phyloP scores from a whole-genome alignment of 2,329 filamentous ascomycete species.

The Arthrobotrys megalospora region DNA sequence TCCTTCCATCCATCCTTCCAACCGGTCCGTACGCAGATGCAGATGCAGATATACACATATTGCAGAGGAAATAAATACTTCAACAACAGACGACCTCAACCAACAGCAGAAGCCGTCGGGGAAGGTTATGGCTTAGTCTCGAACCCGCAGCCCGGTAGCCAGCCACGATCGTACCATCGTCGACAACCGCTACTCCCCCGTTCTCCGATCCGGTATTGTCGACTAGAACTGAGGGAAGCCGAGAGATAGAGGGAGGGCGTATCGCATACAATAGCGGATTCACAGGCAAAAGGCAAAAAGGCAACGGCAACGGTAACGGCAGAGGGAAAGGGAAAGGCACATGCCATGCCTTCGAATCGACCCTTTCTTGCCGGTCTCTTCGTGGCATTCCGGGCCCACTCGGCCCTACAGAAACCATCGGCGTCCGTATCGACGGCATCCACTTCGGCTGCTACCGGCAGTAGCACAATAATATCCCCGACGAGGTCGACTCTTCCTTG shows the following conservation, averaged over 20 bases:
- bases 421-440: constrained; percentile 61
- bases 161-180: too few relatives aligned
- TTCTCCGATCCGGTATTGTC: too few relatives aligned
- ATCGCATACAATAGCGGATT: too few relatives aligned
- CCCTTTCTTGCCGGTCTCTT: constrained; percentile 79
- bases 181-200: too few relatives aligned
- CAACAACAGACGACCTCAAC: too few relatives aligned
- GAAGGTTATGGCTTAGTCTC: constrained; percentile 2
- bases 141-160: neutral
- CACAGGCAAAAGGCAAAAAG: too few relatives aligned
- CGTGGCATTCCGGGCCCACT: constrained; percentile 77
- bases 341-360: constrained; percentile 75
- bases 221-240: too few relatives aligned
- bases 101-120: neutral
- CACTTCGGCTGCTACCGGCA: constrained; percentile 62
- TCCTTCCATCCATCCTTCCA: constrained; percentile 4
- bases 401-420: constrained; percentile 73
- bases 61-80: neutral
- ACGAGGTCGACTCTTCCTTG: constrained; percentile 55
- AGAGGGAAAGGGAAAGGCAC: too few relatives aligned
- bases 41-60: neutral
- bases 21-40: neutral
- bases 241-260: too few relatives aligned
- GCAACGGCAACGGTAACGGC: too few relatives aligned
- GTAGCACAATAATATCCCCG: constrained; percentile 61